phyloP scores from a whole-genome alignment of 371 early-diverging fungal species.

The Mortierella sp. region DNA sequence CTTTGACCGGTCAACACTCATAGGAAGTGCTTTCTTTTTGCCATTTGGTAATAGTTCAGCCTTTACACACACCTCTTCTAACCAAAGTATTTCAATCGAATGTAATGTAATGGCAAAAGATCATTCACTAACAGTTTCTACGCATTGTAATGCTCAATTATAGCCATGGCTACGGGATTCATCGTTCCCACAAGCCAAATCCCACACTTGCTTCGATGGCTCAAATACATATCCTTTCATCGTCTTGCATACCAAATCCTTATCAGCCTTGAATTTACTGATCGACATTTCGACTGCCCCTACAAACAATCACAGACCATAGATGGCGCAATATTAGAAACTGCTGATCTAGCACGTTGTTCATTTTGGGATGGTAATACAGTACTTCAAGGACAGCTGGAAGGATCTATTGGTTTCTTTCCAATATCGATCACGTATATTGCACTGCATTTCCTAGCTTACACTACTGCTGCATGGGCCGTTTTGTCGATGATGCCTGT shows the following conservation, averaged over 20 bases:
- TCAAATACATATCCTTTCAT: slow-evolving; percentile 32
- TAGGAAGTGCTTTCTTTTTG: too few relatives aligned
- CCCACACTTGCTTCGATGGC: slow-evolving; percentile 48
- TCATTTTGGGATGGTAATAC: slow-evolving; percentile 38
- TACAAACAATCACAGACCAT: too few relatives aligned
- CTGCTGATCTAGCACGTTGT: slow-evolving; percentile 8
- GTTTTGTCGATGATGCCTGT: not conserved
- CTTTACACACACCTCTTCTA: too few relatives aligned
- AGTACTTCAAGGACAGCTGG: slow-evolving; percentile 15
- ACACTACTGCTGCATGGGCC: slow-evolving; percentile 9
- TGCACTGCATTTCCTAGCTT: not conserved
- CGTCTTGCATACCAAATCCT: slow-evolving; percentile 30
- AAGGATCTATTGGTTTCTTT: not conserved
- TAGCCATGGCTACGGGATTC: slow-evolving; percentile 46
- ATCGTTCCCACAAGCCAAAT: slow-evolving; percentile 38
- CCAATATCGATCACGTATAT: slow-evolving; percentile 4
- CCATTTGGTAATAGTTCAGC: too few relatives aligned
- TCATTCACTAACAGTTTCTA: not conserved
- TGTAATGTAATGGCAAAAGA: too few relatives aligned
- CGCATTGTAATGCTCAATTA: not conserved
- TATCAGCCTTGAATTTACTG: slow-evolving; percentile 47
- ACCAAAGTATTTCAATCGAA: too few relatives aligned
- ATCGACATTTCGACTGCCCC: slow-evolving; percentile 33
- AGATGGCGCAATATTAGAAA: too few relatives aligned
- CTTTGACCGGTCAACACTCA: too few relatives aligned